phyloP scores from a whole-genome alignment of 2,329 filamentous ascomycete genomes.

The Aureobasidium sp. region DNA sequence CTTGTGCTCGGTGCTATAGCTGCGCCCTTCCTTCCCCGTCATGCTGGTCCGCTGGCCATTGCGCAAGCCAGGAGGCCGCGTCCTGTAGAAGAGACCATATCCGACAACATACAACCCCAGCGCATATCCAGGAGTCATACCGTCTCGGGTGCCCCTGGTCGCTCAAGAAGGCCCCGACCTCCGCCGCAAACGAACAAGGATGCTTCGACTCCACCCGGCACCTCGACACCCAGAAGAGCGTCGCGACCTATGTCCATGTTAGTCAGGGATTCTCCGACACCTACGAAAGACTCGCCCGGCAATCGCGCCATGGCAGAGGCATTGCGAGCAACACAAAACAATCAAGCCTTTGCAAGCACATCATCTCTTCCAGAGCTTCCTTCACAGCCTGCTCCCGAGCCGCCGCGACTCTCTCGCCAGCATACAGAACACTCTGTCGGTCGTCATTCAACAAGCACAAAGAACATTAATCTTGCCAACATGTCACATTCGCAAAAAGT shows the following conservation, averaged over 20 bases:
- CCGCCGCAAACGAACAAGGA: constrained; percentile 14
- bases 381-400: constrained; percentile 6
- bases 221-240: not conserved
- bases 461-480: constrained; percentile 48
- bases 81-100: constrained; percentile 51
- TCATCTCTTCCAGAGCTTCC: constrained; percentile 25
- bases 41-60: constrained; percentile 71
- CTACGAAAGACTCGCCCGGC: not conserved
- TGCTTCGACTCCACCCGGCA: not conserved
- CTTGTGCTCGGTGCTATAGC: constrained; percentile 70
- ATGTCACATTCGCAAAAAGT: constrained; percentile 59
- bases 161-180: constrained; percentile 35
- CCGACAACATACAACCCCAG: constrained; percentile 46
- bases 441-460: constrained; percentile 51
- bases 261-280: not conserved
- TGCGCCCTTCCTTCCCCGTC: constrained; percentile 66
- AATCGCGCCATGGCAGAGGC: constrained; percentile 13
- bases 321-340: constrained; percentile 22
- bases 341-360: constrained; percentile 23
- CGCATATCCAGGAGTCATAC: constrained; percentile 63
- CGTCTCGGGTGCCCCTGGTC: constrained; percentile 40
- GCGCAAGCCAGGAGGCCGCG: constrained; percentile 72
- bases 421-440: constrained; percentile 25
- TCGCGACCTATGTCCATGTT: constrained; percentile 3
- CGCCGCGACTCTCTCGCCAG: constrained; percentile 19